phyloP scores from a whole-genome alignment of 2,329 filamentous ascomycete genomes.

The Apiospora marii region DNA sequence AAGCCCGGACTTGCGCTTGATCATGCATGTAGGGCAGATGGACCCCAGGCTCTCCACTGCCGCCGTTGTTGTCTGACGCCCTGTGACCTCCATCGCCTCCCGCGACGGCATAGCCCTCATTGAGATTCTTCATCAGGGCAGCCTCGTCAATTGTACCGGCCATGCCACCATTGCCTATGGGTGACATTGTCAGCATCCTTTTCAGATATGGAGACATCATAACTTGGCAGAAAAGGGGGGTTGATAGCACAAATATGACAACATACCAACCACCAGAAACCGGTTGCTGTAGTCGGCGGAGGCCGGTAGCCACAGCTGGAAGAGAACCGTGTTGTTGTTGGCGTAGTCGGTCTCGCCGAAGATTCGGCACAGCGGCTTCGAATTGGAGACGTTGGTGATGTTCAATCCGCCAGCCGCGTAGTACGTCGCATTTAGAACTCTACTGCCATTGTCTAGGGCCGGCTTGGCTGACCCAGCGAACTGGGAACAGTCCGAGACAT shows the following conservation, averaged over 20 bases:
- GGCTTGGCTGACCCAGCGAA: constrained; percentile 29
- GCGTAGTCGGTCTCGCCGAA: constrained; percentile 32
- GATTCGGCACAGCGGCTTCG: constrained; percentile 31
- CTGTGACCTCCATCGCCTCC: constrained; percentile 37
- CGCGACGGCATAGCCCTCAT: constrained; percentile 36
- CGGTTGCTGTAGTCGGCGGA: constrained; percentile 31
- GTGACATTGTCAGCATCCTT: background rate
- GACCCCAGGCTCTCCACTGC: constrained; percentile 31
- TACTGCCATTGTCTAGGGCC: constrained; percentile 13
- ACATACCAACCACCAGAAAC: constrained; percentile 37
- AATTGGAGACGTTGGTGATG: constrained; percentile 27
- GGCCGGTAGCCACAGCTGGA: constrained; percentile 36
- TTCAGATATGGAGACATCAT: background rate
- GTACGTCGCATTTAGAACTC: constrained; percentile 30
- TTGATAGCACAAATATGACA: background rate
- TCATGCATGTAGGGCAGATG: constrained; percentile 34
- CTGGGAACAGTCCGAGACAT: constrained; percentile 30
- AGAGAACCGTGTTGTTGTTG: constrained; percentile 35
- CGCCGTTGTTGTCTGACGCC: constrained; percentile 31
- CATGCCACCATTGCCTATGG: constrained; percentile 36
- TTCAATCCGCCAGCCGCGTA: constrained; percentile 27
- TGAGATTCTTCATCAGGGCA: constrained; percentile 33
- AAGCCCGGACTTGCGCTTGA: constrained; percentile 36
- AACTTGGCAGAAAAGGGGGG: background rate
- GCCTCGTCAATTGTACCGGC: constrained; percentile 34